Base-by-base conservation (phyloP, 768 basidiomycete species). In the Rhodotorula sphaerocarpa region DNA sequence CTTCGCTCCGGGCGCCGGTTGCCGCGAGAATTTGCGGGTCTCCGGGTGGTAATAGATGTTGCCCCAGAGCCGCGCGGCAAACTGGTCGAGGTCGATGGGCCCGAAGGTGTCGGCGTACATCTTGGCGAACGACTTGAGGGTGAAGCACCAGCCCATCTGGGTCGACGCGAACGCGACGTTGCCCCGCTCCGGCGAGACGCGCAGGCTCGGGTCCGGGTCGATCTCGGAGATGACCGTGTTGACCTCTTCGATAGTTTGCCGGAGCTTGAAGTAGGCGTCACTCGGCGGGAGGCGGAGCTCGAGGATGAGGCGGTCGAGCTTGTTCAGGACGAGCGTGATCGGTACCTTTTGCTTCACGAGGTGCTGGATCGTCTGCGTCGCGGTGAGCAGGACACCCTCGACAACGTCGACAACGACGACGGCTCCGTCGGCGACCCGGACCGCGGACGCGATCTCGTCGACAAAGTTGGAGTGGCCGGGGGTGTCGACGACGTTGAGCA, bases 181-280 rank as follows among this genome's bases (percentile, higher is more conserved):
- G 47, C 92, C 93, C 44, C 83, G 82, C 74, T 99, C 95, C 3
- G 95, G 95, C 69, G 90, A 93, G 50, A 99, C 75, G 47, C 95
- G 83, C 50, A 88, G 78, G 52, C 85, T 84, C 47, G 92, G 88
- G 75, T 91, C 85, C 3, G 90, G 87, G 75, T 96, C 83, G 71
- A 97, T 89, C 50, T 73, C 72, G 36, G 89, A 86, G 74, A 99
- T 96, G 75, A 92, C 86, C 2, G 86, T 88, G 75, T 99, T 99
- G 55, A 99, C 85, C 75, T 99, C 95, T 74, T 99, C 95, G 58
- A 99, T 93, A 3, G 92, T 96, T 74, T 97, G 93, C 75, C 90
- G 93, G 69, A 99, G 90, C 80, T 99, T 99, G 79, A 92, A 96
- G 79, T 89, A 99, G 0, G 95, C 95, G 72, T 99, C 95, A 45